These are phyloP conservation scores for Podosphaera xanthii DNA, from an alignment of 2,329 filamentous ascomycete species.

Conservation along the genomic window DNA sequence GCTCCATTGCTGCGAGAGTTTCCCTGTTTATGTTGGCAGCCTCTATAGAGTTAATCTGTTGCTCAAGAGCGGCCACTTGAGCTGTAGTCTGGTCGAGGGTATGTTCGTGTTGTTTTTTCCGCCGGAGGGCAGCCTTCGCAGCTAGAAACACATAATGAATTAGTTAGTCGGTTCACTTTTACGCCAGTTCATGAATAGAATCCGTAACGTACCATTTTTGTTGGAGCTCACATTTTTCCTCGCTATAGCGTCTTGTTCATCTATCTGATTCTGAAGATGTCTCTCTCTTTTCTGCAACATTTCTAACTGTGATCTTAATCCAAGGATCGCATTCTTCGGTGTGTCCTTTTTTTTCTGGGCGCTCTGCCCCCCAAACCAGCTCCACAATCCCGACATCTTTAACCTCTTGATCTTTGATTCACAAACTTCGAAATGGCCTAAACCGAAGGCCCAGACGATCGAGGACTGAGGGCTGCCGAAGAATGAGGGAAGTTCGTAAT, in stretches of 20 bases:
- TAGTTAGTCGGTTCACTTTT: neutral
- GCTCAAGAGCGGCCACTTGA: constrained; percentile 80
- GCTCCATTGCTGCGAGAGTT: constrained; percentile 84
- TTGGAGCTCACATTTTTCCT: constrained; percentile 74
- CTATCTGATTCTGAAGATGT: constrained; percentile 77
- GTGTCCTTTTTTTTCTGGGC: constrained; percentile 77
- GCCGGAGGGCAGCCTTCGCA: constrained; percentile 69
- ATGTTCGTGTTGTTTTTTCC: constrained; percentile 88
- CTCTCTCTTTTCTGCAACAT: constrained; percentile 95
- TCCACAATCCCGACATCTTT: constrained; percentile 47
- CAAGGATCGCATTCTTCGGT: constrained; percentile 89
- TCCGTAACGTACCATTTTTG: constrained; percentile 52
- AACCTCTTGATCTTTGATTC: neutral
- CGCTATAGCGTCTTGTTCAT: constrained; percentile 73
- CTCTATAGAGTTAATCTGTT: constrained; percentile 92
- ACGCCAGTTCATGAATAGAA: neutral
- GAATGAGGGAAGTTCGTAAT: too few species aligned
- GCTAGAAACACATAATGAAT: constrained; percentile 26
- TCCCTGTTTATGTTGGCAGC: constrained; percentile 97
- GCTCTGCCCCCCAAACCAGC: constrained; percentile 75
- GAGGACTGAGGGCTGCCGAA: too few species aligned
- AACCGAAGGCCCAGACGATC: too few species aligned
- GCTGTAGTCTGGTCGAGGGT: constrained; percentile 73
- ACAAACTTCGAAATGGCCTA: too few species aligned
- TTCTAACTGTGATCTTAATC: constrained; percentile 68